Evolutionary conservation across 2,329 filamentous ascomycete species (phyloP), one percentile per base, ranked within the genome.

Genomic region (Arthroderma sp.): DNA sequence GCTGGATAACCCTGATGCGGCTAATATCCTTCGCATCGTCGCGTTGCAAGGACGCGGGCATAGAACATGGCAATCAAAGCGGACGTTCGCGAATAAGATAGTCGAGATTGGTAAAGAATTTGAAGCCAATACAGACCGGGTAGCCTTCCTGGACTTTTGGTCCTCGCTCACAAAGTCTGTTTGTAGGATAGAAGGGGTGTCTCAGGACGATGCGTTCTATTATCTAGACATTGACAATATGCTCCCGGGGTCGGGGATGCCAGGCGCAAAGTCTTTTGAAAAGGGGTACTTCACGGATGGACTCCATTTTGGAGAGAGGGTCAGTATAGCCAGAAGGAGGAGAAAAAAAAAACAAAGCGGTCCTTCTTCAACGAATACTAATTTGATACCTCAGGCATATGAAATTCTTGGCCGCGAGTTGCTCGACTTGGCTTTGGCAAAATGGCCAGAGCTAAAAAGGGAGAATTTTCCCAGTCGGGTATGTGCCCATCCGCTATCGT

Each of bases 31-130:
- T 19, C 44, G 56, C 31, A 44, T 33, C 13, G 54, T 54, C 17
- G 58, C 55, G 11, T 59, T 56, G 13, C 39, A 63, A 37, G 59
- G 58, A 2, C 58, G 56, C n/a, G 64, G 61, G 2, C 70, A 69
- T 49, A 65, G 55, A 55, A 72, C 68, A 4, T 74, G 70, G 59
- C 60, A 69, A 62, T 71, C 64, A 31, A 74, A 73, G 64, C 70
- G 68, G 56, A 55, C 61, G 41, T 74, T 72, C 63, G 71, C 68
- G 13, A 67, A 72, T 52, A 66, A 64, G 25, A 62, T 73, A 6
- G 65, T 73, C 61, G 62, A 68, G 54, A 70, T 73, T 59, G 69
- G 66, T 13, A 52, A 53, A 2, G 66, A 67, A 52, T 72, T 70
- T 58, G 64, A 67, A 28, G 63, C 65, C 28, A 61, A 61, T 38